Evolutionary conservation across 805 yeast genomes (phyloP).

Genomic region (Hanseniaspora guilliermondii): DNA sequence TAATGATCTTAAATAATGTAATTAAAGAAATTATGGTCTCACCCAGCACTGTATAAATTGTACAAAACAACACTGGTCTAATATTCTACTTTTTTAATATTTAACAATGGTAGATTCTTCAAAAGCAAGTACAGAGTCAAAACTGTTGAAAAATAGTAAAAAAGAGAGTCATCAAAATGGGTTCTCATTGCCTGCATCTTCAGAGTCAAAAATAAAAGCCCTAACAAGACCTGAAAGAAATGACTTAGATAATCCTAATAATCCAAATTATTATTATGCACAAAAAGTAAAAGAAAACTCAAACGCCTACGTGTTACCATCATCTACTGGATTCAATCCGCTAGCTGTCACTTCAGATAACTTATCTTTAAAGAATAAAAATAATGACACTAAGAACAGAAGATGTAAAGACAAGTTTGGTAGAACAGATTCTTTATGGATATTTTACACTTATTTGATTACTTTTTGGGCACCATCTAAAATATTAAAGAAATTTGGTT

Average conservation of each 20-base stretch:
- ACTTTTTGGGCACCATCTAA: slow-evolving; percentile 92
- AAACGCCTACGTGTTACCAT: slow-evolving; percentile 32
- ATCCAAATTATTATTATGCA: slow-evolving; percentile 67
- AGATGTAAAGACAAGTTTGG: slow-evolving; percentile 11
- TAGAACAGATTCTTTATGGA: slow-evolving; percentile 45
- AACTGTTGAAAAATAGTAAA: background rate
- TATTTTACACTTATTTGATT: slow-evolving; percentile 59
- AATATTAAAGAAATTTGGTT: slow-evolving; percentile 56
- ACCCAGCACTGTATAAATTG: background rate
- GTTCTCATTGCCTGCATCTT: background rate
- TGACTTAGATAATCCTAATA: slow-evolving; percentile 45
- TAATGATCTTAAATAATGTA: background rate
- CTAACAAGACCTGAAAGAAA: slow-evolving; percentile 79
- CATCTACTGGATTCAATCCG: slow-evolving; percentile 4
- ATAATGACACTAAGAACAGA: slow-evolving; percentile 14
- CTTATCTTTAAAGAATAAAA: background rate
- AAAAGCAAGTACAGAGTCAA: background rate
- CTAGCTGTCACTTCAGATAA: background rate
- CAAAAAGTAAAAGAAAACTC: slow-evolving; percentile 59
- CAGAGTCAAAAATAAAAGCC: slow-evolving; percentile 32
- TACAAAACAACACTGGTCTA: background rate
- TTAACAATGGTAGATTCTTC: background rate
- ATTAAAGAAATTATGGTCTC: no score
- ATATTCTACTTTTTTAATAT: background rate
- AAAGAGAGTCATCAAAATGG: background rate